phyloP scores from a whole-genome alignment of 2,329 filamentous ascomycete species.

The Fusarium acutatum region DNA sequence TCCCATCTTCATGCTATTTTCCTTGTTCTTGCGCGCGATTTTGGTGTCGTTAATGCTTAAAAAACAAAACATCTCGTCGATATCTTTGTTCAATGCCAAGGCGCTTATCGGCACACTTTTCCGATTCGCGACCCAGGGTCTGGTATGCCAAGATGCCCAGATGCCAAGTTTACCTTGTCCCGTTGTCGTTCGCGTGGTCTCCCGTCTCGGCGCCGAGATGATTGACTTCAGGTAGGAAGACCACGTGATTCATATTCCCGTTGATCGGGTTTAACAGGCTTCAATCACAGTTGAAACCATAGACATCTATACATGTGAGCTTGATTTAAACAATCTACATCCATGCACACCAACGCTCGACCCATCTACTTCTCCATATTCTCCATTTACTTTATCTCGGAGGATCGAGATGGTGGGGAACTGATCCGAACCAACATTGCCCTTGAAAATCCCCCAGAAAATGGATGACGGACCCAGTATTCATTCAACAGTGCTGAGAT shows the following conservation, averaged over 20 bases:
- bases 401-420: conserved; percentile 18
- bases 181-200: conserved; percentile 23
- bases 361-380: conserved; percentile 18
- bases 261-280: background rate
- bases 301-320: background rate
- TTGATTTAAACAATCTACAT: background rate
- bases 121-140: conserved; percentile 37
- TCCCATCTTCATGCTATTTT: background rate
- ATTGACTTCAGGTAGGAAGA: background rate
- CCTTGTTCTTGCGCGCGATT: background rate
- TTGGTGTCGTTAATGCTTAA: background rate
- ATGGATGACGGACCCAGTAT: conserved; percentile 17
- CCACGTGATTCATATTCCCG: conserved; percentile 24
- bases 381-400: conserved; percentile 21
- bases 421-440: conserved; percentile 13
- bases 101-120: conserved; percentile 38
- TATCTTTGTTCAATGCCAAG: conserved; percentile 36
- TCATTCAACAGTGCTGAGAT: conserved; percentile 1
- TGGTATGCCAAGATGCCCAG: conserved; percentile 37
- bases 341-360: conserved; percentile 10
- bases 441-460: conserved; percentile 17
- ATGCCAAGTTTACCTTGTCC: conserved; percentile 22
- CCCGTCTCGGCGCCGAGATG: conserved; percentile 14
- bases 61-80: conserved; percentile 15
- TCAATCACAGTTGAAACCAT: background rate